A percentile compares a stretch with the other conserved stretches of the same genome.
Evolutionary conservation across 2,329 filamentous ascomycete genomes (phyloP).

Genomic region (Alternaria triticimaculans): DNA sequence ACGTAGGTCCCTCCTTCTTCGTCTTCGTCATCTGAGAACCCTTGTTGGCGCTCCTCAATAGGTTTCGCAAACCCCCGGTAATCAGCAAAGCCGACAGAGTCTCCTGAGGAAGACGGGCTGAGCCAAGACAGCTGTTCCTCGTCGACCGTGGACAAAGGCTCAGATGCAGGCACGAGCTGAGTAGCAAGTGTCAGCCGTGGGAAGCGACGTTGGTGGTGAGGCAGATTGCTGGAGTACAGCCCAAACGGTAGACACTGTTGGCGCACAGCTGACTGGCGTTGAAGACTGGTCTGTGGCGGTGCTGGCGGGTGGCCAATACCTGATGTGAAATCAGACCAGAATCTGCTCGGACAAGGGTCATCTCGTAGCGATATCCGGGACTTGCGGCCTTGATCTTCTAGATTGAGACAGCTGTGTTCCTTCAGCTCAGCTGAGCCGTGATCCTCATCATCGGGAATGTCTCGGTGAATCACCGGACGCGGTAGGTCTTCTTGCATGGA

Average conservation of each 20-base stretch:
- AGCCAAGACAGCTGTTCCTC: background rate
- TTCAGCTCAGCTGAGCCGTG: background rate
- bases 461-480: background rate
- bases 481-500: background rate
- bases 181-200: background rate
- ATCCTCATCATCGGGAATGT: background rate
- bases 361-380: background rate
- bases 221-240: background rate
- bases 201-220: background rate
- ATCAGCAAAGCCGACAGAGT: slow-evolving; percentile 2
- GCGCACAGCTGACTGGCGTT: background rate
- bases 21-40: slow-evolving; percentile 5
- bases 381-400: background rate
- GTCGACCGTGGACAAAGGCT: background rate
- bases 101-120: background rate
- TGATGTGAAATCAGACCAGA: background rate
- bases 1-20: background rate
- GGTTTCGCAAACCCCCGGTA: background rate
- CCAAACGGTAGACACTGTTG: background rate
- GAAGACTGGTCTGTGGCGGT: background rate
- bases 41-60: background rate
- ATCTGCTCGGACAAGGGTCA: background rate
- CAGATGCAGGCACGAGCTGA: background rate
- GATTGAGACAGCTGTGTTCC: background rate
- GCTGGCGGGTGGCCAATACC: background rate